Evolutionary conservation across 2,329 filamentous ascomycete species (phyloP), one percentile per base, ranked within the genome.

Genomic region (Epichloe uncinata): DNA sequence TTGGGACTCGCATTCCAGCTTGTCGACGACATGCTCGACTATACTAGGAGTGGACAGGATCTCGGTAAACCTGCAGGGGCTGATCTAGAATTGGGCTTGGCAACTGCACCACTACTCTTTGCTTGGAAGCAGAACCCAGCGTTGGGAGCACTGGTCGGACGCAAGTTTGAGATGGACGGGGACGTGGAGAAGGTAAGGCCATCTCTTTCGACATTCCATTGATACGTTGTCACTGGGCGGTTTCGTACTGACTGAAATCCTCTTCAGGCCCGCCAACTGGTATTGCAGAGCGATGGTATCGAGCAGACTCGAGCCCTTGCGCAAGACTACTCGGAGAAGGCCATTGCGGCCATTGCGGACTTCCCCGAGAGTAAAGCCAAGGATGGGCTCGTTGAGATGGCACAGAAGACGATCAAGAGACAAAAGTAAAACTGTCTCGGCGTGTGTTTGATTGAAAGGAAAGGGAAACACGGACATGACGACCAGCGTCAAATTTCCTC

Each of bases 291-390:
- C 63, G 80, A 93, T 59, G 93, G 93, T 16, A 82, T 98, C 44
- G 86, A 95, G 65, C 88, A 96, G 68, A 98, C 93, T 1, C 81
- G 89, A 58, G 87, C 84, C 7, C 74, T 98, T 33, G 93, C 93
- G 1, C 84, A 95, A 63, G 86, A 94, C 60, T 98, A 95, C 65
- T 84, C 85, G 38, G 84, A 93, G 62, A 87, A 87, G 62, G 93
- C 93, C 30, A 85, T 95, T 53, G 77, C 81, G 5, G 87, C 90
- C n/a, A 86, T 98, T 60, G 75, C 78, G 55, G 70, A 73, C 43
- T 95, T 98, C 67, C 93, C 93, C 6, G 84, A 90, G n/a, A 91
- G 89, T 64, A 91, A 97, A 56, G 93, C 93, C 52, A 97, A 95
- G 72, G 79, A 85, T 33, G 91, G 91, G 0, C 73, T 98, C 40